Evolutionary conservation across 441 rosid genomes (phyloP).

Genomic region (Erysimum pusillum): DNA sequence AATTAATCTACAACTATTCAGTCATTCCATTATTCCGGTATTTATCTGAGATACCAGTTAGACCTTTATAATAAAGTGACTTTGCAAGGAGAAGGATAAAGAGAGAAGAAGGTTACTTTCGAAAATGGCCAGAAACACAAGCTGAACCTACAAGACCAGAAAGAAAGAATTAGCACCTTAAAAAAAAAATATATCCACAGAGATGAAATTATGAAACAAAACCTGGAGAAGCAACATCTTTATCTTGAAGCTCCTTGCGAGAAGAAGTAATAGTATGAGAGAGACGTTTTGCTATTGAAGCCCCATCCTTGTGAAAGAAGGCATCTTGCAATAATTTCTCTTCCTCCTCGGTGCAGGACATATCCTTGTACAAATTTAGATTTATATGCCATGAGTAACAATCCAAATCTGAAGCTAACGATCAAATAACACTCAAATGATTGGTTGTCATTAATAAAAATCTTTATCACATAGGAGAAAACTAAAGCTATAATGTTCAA

Average conservation of each 20-base stretch:
- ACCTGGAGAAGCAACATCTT: constrained; percentile 39
- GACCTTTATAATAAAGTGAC: no score
- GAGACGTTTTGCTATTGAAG: constrained; percentile 65
- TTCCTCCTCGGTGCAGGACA: constrained; percentile 48
- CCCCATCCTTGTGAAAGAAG: constrained; percentile 64
- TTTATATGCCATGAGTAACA: neutral
- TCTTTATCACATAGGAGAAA: no score
- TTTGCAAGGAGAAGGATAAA: constrained; percentile 25
- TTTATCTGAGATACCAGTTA: no score
- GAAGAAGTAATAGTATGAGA: constrained; percentile 62
- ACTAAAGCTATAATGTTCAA: no score
- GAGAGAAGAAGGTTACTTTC: constrained; percentile 36
- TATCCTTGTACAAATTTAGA: neutral
- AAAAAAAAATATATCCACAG: neutral
- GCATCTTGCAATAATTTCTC: constrained; percentile 65
- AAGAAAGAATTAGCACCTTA: neutral
- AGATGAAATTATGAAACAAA: neutral
- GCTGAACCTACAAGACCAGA: neutral
- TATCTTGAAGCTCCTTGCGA: constrained; percentile 55
- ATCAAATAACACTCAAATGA: no score
- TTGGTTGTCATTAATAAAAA: no score
- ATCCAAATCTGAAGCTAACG: neutral
- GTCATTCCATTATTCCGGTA: no score
- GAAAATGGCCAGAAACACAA: neutral
- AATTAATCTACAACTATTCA: no score